Percentiles rank a stretch among this genome's conserved stretches.
These are phyloP conservation scores for Salvia splendens DNA, from an alignment of 257 asterid species.

Conservation along the genomic window DNA sequence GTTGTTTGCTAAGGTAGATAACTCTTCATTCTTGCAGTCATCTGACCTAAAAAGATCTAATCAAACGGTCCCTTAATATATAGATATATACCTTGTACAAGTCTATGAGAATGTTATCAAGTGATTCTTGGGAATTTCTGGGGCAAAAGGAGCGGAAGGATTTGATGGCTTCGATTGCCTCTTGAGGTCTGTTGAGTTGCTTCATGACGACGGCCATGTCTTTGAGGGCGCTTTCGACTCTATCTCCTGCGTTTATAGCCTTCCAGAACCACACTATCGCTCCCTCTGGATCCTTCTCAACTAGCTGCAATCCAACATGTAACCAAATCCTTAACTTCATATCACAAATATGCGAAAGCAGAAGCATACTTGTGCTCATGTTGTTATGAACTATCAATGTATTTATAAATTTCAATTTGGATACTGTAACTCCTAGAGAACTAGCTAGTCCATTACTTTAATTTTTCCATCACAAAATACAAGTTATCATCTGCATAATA, in stretches of 20 bases:
- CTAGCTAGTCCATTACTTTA: too few relatives aligned
- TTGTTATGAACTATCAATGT: too few relatives aligned
- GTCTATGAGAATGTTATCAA: slow-evolving; percentile 78
- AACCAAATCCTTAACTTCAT: too few relatives aligned
- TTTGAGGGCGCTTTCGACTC: slow-evolving; percentile 77
- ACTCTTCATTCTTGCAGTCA: too few relatives aligned
- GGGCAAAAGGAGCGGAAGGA: slow-evolving; percentile 66
- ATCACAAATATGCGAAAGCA: too few relatives aligned
- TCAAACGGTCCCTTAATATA: neutral
- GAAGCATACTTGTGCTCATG: too few relatives aligned
- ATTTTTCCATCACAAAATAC: too few relatives aligned
- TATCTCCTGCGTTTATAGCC: slow-evolving; percentile 72
- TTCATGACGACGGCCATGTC: slow-evolving; percentile 91
- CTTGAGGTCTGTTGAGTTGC: slow-evolving; percentile 66
- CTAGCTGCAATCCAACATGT: slow-evolving; percentile 37
- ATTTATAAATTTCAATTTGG: too few relatives aligned
- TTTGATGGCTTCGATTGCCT: slow-evolving; percentile 70
- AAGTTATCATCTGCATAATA: too few relatives aligned
- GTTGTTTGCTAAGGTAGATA: too few relatives aligned
- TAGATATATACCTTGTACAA: slow-evolving; percentile 57
- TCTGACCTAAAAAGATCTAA: too few relatives aligned
- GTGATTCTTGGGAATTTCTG: slow-evolving; percentile 65
- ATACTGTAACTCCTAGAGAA: too few relatives aligned
- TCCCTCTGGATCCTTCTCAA: slow-evolving; percentile 64
- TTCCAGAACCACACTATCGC: slow-evolving; percentile 79